These are phyloP conservation scores for Prunus mongolica DNA, from an alignment of 306 rosid species.

Conservation along the genomic window DNA sequence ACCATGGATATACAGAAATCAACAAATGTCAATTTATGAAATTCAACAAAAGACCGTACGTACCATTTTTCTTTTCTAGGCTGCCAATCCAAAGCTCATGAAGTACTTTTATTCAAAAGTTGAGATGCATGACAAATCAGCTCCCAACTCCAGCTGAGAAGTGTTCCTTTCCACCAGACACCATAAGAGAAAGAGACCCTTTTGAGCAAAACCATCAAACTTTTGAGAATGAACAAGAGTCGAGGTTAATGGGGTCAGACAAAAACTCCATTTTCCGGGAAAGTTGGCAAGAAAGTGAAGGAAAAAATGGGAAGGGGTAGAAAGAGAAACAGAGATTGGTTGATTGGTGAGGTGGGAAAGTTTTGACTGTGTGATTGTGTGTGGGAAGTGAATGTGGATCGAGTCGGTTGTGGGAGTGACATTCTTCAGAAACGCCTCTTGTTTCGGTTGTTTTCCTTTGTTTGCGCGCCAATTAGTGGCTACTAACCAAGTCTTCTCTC, in stretches of 20 bases:
- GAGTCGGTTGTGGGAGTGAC: slow-evolving; percentile 44
- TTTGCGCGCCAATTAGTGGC: slow-evolving; percentile 88
- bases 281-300: slow-evolving; percentile 9
- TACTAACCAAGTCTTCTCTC: slow-evolving; percentile 36
- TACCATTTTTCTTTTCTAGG: slow-evolving; percentile 46
- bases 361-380: slow-evolving; percentile 23
- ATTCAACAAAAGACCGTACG: background rate
- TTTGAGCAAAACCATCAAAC: slow-evolving; percentile 16
- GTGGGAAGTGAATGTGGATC: slow-evolving; percentile 52
- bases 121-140: slow-evolving; percentile 18
- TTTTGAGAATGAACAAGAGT: background rate
- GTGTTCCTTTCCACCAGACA: slow-evolving; percentile 13
- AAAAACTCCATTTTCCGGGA: slow-evolving; percentile 19
- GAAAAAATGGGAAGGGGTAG: background rate
- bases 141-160: slow-evolving; percentile 10
- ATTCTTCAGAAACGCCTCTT: slow-evolving; percentile 65
- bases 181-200: slow-evolving; percentile 10
- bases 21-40: too few species aligned
- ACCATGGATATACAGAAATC: background rate
- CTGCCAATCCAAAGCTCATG: slow-evolving; percentile 26
- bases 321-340: slow-evolving; percentile 9
- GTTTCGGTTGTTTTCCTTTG: slow-evolving; percentile 61
- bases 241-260: slow-evolving; percentile 19
- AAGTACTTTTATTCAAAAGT: slow-evolving; percentile 32
- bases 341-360: slow-evolving; percentile 19